A percentile compares a stretch with the other conserved stretches of the same genome.
These are phyloP conservation scores for Pseudogymnoascus sp. DNA, from an alignment of 2,329 filamentous ascomycete species.

Conservation along the genomic window DNA sequence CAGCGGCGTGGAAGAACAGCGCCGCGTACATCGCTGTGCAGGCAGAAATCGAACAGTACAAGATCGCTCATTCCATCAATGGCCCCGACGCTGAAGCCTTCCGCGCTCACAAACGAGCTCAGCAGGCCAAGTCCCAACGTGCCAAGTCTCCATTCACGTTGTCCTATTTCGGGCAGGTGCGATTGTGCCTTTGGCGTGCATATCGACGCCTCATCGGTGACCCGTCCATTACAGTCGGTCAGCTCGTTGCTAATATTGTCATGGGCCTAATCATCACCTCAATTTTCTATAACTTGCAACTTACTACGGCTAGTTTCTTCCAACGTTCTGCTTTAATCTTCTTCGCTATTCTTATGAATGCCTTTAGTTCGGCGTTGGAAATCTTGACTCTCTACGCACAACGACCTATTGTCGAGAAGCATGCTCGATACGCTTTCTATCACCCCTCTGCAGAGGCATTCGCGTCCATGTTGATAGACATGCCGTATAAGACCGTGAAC, in stretches of 20 bases:
- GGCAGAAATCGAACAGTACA: conserved; percentile 44
- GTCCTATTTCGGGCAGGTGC: conserved; percentile 66
- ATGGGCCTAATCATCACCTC: conserved; percentile 57
- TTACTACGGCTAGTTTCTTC: conserved; percentile 52
- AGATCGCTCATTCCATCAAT: conserved; percentile 28
- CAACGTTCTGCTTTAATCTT: conserved; percentile 57
- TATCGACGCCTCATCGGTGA: conserved; percentile 70
- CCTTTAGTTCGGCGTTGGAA: conserved; percentile 41
- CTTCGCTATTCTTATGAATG: conserved; percentile 60
- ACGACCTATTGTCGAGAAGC: conserved; percentile 84
- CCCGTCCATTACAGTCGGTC: conserved; percentile 47
- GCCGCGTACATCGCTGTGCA: conserved; percentile 35
- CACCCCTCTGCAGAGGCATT: conserved; percentile 81
- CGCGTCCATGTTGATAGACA: conserved; percentile 74
- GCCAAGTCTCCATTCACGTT: conserved; percentile 35
- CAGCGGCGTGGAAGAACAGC: conserved; percentile 40
- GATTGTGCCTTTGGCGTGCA: conserved; percentile 75
- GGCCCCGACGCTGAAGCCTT: conserved; percentile 29
- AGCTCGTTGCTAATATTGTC: conserved; percentile 26
- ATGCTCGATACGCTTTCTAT: conserved; percentile 75
- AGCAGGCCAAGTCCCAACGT: conserved; percentile 38
- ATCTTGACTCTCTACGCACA: conserved; percentile 63
- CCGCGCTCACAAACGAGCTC: conserved; percentile 24
- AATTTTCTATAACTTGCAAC: conserved; percentile 56
- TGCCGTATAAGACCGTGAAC: conserved; percentile 72